These are phyloP conservation scores for Peltaster fructicola DNA, from an alignment of 2,329 filamentous ascomycete species.

Conservation along the genomic window DNA sequence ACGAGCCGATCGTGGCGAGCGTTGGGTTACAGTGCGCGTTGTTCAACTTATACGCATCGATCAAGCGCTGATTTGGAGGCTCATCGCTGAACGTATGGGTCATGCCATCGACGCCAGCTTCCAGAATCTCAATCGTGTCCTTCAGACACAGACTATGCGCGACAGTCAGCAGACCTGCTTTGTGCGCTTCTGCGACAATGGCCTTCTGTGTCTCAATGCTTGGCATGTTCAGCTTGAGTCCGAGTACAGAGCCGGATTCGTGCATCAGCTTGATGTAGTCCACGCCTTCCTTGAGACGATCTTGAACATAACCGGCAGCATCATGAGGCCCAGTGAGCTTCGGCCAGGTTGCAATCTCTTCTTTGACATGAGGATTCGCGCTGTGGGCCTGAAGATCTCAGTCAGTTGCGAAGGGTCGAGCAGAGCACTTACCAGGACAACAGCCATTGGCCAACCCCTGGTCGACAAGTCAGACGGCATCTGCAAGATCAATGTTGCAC, in stretches of 20 bases:
- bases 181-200: constrained; percentile 25
- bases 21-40: constrained; percentile 28
- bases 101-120: constrained; percentile 26
- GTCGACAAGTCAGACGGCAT: too few species aligned
- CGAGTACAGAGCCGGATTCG: constrained; percentile 27
- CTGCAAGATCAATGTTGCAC: too few species aligned
- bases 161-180: constrained; percentile 20
- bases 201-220: constrained; percentile 27
- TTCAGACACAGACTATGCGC: constrained; percentile 23
- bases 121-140: constrained; percentile 25
- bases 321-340: constrained; percentile 25
- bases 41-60: constrained; percentile 25
- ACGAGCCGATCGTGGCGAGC: constrained; percentile 21
- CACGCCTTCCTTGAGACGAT: constrained; percentile 23
- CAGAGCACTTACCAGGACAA: constrained; percentile 24
- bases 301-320: constrained; percentile 25
- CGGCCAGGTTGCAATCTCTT: constrained; percentile 29
- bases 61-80: constrained; percentile 20
- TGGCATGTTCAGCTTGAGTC: constrained; percentile 22
- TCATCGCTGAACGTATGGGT: constrained; percentile 27
- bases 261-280: constrained; percentile 37
- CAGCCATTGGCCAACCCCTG: constrained; percentile 34
- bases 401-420: too few species aligned
- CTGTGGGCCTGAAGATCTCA: too few species aligned
- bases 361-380: constrained; percentile 2